These are phyloP conservation scores for Hyaloscypha variabilis DNA, from an alignment of 495 filamentous ascomycete genomes.

Conservation along the genomic window DNA sequence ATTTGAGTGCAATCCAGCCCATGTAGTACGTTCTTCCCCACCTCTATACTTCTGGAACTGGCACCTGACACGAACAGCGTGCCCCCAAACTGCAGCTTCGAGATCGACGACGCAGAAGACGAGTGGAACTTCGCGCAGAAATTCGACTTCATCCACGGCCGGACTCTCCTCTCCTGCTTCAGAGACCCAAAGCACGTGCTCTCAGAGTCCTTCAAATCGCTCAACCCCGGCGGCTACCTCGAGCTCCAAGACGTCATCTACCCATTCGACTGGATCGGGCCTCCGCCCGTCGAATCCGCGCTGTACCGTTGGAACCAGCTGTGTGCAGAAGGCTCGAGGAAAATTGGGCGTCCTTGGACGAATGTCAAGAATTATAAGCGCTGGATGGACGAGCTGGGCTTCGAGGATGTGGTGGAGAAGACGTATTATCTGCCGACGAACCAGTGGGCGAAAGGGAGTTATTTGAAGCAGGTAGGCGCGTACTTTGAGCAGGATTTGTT, in stretches of 20 bases:
- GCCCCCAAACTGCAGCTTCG: constrained; percentile 36
- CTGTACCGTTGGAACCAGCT: constrained; percentile 33
- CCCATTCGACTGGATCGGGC: constrained; percentile 40
- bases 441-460: constrained; percentile 17
- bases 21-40: constrained; percentile 4
- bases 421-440: constrained; percentile 19
- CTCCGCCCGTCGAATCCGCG: constrained; percentile 28
- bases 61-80: constrained; percentile 17
- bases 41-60: too few relatives aligned
- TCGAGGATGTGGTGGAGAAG: constrained; percentile 25
- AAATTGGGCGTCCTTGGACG: constrained; percentile 16
- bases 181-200: constrained; percentile 12
- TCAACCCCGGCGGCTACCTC: constrained; percentile 50
- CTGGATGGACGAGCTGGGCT: constrained; percentile 52
- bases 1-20: constrained; percentile 57
- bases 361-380: constrained; percentile 30
- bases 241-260: constrained; percentile 43
- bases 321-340: constrained; percentile 33
- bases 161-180: constrained; percentile 21
- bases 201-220: constrained; percentile 12
- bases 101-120: constrained; percentile 38
- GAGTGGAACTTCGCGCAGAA: constrained; percentile 33
- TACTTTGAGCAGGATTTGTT: constrained; percentile 38
- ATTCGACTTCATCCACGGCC: constrained; percentile 39
- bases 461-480: constrained; percentile 33